Base-by-base conservation (phyloP, 2,329 filamentous ascomycete species). In the Dendrostoma leiphaemia region DNA sequence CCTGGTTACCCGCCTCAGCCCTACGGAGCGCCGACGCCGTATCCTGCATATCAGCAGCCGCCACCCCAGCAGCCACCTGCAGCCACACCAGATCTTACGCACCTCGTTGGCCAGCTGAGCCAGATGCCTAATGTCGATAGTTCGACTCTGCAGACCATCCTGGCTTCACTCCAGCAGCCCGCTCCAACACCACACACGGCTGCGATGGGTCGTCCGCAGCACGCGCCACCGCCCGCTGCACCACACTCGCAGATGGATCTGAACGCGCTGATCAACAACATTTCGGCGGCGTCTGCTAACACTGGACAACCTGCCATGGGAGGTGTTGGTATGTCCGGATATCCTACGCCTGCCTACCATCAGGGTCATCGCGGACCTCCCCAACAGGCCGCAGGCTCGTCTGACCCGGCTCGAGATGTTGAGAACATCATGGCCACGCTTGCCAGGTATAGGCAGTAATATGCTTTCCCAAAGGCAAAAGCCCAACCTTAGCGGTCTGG, bases 351-450 rank as follows among this genome's bases (percentile, higher is more conserved):
- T 43, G 46, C 62, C 13, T 57, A 54, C 10, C 63, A 59, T 26
- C 54, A 62, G 19, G 56, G 60, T 48, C 60, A 65, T 21, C 57
- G 65, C 48, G 61, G 67, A 26, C 59, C 61, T 48, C 56, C 60
- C 49, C 64, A 61, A 24, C 59, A 62, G 37, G 51, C 58, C 57
- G 60, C 54, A n/a, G 56, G 56, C 29, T 55, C 56, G 21, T 52
- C 72, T 8, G 64, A 75, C 51, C 69, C 74, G 12, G 73, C 76
- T 8, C 74, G 84, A 12, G 77, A 84, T 50, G 78, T 91, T 62
- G 82, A 87, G 66, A 87, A 89, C 62, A 89, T 91, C 48, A 88
- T 91, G 81, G 85, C 86, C 13, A 84, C 89, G 63, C 72, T 91
- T 56, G 82, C 85, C 44, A 83, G 81, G 61, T 87, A 83, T 64